Base-by-base conservation (phyloP, 1,284 basidiomycete genomes). In the Pseudomicrostroma phylloplanum region DNA sequence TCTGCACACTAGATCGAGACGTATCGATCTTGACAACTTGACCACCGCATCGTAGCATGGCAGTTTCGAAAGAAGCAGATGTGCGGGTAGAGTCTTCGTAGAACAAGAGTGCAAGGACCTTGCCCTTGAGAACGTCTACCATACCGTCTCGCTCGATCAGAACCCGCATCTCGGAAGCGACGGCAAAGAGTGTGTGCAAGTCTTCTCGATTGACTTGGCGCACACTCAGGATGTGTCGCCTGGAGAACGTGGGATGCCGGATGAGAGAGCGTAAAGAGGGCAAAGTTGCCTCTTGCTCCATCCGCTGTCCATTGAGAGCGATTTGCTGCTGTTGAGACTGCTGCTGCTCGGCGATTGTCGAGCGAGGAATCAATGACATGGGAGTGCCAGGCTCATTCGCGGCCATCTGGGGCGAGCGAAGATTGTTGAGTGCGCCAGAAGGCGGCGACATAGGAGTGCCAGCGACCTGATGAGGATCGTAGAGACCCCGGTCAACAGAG, bases 51-150 rank as follows among this genome's bases (percentile, higher is more conserved):
- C 96, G 87, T 80, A 94, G 92, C 96, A 98, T 98, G 13, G 96
- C 96, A 8, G 94, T 90, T 80, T 99, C 94, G 77, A 99, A 99
- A n/a, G 94, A 97, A 15, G 68, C 69, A 43, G 73, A 76, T 1
- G 96, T 99, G 59, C 96, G 85, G 0, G 96, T 99, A 9, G 92
- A 96, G 1, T 96, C 91, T 80, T 99, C 96, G 81, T 94, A 99
- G 84, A 99, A 99, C 46, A 96, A 80, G n/a, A 89, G 94, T 77
- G 90, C 92, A 4, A 99, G 85, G 0, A 99, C 88, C 67, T 88
- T 90, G 55, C 94, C 94, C 67, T 88, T 89, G 48, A 98, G 84
- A 58, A 97, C 86, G 76, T 98, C 92, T 62, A 97, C 83, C 2
- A 86, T 86, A 3, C 93, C 92, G 70, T 88, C 89, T 46, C 92